Conservation (phyloP, 2,329 filamentous ascomycete species). For the Claviceps maximensis region DNA sequence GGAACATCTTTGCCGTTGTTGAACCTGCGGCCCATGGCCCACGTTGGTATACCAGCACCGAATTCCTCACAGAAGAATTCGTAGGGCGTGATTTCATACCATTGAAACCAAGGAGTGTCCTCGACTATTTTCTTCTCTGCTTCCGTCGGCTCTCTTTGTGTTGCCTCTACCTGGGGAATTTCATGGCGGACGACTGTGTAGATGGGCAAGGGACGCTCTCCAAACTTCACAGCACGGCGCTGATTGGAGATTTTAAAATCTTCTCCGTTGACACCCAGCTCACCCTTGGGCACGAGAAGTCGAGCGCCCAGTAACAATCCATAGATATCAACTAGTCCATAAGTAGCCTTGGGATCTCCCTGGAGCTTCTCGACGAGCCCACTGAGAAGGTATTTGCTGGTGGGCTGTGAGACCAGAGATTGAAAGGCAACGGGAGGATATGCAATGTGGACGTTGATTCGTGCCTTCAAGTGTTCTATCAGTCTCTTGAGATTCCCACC, state of each 20-base stretch:
- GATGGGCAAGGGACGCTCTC: conserved; percentile 77
- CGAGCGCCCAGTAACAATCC: conserved; percentile 74
- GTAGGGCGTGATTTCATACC: conserved; percentile 92
- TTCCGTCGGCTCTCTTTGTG: conserved; percentile 9
- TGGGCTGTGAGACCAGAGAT: conserved; percentile 74
- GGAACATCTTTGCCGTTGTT: conserved; percentile 43
- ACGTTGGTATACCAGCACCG: conserved; percentile 82
- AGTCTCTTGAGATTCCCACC: conserved; percentile 53
- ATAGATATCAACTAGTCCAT: conserved; percentile 89
- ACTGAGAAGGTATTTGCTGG: conserved; percentile 80
- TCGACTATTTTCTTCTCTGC: conserved; percentile 34
- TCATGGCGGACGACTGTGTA: conserved; percentile 94
- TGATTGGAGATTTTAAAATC: conserved; percentile 93
- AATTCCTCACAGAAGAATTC: conserved; percentile 95
- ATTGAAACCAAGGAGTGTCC: conserved; percentile 84
- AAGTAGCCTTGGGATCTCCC: conserved; percentile 55
- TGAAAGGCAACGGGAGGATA: conserved; percentile 77
- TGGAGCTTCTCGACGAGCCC: conserved; percentile 86
- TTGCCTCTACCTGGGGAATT: conserved; percentile 52
- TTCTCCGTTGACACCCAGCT: conserved; percentile 54
- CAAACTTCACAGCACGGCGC: conserved; percentile 58
- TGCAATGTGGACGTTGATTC: conserved; percentile 79
- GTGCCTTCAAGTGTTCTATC: conserved; percentile 73
- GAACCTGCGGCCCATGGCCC: conserved; percentile 80
- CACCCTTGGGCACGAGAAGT: conserved; percentile 70